Evolutionary conservation across 768 basidiomycete genomes (phyloP), one percentile per base, ranked within the genome.

Genomic region (Boletus rubroflammeus): DNA sequence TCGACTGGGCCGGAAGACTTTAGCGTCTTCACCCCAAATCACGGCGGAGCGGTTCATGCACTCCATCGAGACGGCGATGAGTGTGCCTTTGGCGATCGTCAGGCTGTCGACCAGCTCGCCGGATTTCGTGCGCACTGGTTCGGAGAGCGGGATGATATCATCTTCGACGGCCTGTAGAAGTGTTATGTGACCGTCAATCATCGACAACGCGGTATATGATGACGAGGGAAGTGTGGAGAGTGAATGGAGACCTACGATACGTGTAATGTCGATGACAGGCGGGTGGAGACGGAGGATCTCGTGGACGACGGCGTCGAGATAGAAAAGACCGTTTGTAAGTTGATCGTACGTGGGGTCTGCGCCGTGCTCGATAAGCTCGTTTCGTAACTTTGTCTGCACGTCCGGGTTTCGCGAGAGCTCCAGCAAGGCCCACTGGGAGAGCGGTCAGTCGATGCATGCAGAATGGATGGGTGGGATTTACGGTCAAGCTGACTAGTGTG

Each of bases 11-110:
- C 76, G 72, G 63, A 84, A 90, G 25, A 77, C 74, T 23, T 76
- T 74, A 1, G 83, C 78, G 47, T 83, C 79, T 0, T 74, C 62
- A 0, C 87, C 87, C 88, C 87, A 88, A 23, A 85, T 64, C 0
- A 65, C 69, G 43, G 74, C 71, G 5, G 79, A 78, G 7, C 72
- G 68, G 62, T 88, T 86, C 51, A 82, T 73, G 17, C 67, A 70
- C 15, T 67, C 55, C 34, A 84, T 76, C 1, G 81, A 75, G 3
- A 77, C 62, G 8, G 70, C 44, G 14, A 86, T 56, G 1, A 65
- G 54, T 0, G 78, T 79, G 2, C 78, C 82, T 54, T 78, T 79
- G 17, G 75, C 70, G 28, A 86, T 66, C 9, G 69, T 44, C 35
- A 86, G 58, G 26, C 65, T 72, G 29, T 70, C 61, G 29, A 78